Conservation (phyloP, 441 rosid species). For the Raphanus hybrid region DNA sequence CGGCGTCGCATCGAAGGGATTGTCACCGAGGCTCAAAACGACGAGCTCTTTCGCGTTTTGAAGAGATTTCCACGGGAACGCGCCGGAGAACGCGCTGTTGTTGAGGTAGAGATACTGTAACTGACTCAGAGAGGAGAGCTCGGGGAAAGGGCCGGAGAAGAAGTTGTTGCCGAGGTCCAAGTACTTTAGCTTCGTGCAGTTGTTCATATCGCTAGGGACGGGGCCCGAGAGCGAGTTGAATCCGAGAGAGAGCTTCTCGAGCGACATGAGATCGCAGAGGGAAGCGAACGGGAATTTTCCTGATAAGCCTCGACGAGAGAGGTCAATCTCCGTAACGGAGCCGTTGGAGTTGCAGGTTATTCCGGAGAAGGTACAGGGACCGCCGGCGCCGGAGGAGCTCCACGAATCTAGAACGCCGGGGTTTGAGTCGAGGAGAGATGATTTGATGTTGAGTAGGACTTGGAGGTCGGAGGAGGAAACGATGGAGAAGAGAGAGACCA, state of each 20-base stretch:
- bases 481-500: constrained; percentile 47
- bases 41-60: constrained; percentile 56
- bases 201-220: constrained; percentile 48
- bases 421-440: background rate
- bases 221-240: constrained; percentile 59
- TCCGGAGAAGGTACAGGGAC: constrained; percentile 63
- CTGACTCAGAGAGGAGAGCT: constrained; percentile 54
- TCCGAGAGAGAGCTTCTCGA: constrained; percentile 76
- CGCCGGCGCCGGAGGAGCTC: background rate
- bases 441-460: constrained; percentile 49
- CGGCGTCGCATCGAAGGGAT: constrained; percentile 50
- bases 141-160: constrained; percentile 71
- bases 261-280: constrained; percentile 61
- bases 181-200: constrained; percentile 64
- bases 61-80: constrained; percentile 76
- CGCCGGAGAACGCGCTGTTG: constrained; percentile 64
- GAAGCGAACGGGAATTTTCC: constrained; percentile 65
- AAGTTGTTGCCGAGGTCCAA: constrained; percentile 80
- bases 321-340: constrained; percentile 72
- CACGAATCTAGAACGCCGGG: background rate
- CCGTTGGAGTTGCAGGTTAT: constrained; percentile 54
- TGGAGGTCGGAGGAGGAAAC: constrained; percentile 64
- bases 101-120: constrained; percentile 64
- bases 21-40: constrained; percentile 77
- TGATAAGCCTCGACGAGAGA: constrained; percentile 50